Evolutionary conservation across 176 grass and related monocot genomes (phyloP).

Genomic region (Raddia guianensis): DNA sequence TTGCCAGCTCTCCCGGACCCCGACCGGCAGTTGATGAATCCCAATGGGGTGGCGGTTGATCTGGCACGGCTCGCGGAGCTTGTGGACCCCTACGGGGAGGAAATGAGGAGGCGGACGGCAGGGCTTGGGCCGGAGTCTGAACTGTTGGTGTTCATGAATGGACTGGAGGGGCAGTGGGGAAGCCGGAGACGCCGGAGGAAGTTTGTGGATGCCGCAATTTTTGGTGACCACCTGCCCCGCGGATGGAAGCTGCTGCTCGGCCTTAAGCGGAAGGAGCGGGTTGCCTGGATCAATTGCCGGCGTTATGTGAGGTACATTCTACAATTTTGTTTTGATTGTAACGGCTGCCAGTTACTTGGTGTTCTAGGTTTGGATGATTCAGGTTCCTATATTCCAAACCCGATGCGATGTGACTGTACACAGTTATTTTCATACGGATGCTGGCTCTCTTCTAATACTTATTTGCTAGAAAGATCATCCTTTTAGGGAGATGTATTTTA

Average conservation of each 20-base stretch:
- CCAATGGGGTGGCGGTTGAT: conserved; percentile 65
- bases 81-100: conserved; percentile 75
- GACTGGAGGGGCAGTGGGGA: conserved; percentile 90
- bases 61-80: conserved; percentile 60
- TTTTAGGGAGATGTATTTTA: neutral
- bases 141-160: conserved; percentile 77
- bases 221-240: conserved; percentile 78
- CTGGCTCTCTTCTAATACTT: neutral
- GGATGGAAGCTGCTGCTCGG: conserved; percentile 96
- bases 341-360: neutral
- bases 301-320: conserved; percentile 83
- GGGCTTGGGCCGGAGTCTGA: conserved; percentile 64
- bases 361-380: neutral
- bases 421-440: conserved; percentile 6
- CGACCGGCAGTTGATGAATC: conserved; percentile 65
- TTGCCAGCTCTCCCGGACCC: conserved; percentile 17
- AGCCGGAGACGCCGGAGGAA: conserved; percentile 81
- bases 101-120: conserved; percentile 62
- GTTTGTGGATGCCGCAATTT: conserved; percentile 78
- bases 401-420: neutral
- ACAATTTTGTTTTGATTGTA: conserved; percentile 22
- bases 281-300: conserved; percentile 81
- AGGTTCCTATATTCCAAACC: conserved; percentile 16
- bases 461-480: neutral
- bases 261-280: conserved; percentile 88